Evolutionary conservation across 208 protist species (phyloP).

Genomic region (Trichomonas vaginalis): DNA sequence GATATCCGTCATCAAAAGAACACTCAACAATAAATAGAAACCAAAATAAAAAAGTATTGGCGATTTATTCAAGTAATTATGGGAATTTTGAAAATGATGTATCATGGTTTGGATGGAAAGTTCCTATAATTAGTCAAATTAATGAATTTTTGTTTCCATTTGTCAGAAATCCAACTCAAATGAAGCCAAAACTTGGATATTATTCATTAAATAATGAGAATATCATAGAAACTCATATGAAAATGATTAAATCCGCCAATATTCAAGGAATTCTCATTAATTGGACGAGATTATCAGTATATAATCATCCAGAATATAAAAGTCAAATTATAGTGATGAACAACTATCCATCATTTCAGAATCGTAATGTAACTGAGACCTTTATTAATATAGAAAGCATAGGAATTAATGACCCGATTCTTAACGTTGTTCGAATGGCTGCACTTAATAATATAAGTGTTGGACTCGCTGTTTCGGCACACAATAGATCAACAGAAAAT

Average conservation of each 20-base stretch:
- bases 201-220: neutral
- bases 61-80: neutral
- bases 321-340: neutral
- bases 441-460: neutral
- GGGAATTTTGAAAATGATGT: neutral
- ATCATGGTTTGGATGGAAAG: neutral
- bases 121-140: neutral
- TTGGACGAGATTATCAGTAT: neutral
- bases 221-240: neutral
- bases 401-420: neutral
- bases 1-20: neutral
- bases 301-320: neutral
- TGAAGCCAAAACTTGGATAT: neutral
- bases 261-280: neutral
- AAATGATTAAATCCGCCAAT: neutral
- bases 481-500: neutral
- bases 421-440: neutral
- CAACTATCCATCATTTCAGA: neutral
- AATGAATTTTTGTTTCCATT: neutral
- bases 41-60: neutral
- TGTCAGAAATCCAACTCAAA: neutral
- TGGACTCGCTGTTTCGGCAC: neutral
- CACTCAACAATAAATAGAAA: neutral
- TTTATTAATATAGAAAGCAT: neutral
- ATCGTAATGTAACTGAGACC: neutral